Evolutionary conservation across 164 flowering plant genomes (phyloP), one percentile per base, ranked within the genome.

Genomic region (Aristolochia californica): DNA sequence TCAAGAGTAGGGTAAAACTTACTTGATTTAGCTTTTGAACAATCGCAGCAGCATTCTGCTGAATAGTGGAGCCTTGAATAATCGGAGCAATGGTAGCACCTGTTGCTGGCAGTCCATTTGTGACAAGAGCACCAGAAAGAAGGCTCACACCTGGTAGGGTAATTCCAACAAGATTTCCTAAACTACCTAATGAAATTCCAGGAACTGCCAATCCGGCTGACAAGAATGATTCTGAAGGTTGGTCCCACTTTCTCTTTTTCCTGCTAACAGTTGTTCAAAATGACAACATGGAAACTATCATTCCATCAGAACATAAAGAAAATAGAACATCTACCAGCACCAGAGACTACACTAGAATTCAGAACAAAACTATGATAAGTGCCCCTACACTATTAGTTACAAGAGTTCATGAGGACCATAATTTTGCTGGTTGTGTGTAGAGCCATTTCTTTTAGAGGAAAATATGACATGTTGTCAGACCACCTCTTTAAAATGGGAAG

Each of bases 241-340:
- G 93, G 74, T 94, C 97, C 99, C 99, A 94, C 72, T 86, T 94
- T 67, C 97, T 84, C 82, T 79, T 90, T 71, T 68, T 94, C 63
- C 99, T 94, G 75, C 55, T 62, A 40, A 54, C 17, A 64, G 53
- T 51, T 47, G 2, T 17, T 47, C 50, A 47, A 47, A 47, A 8
- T 47, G 22, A 47, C 50, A 47, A 47, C 12, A 20, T 17, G 18
- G 1, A 47, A 17, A 47, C 22, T 34, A 34, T 34, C 40, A 34
- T 34, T 4, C 40, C 7, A 16, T 47, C 48, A 47, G 0, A 13
- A 47, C 3, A 4, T 8, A 47, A 20, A 47, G 5, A 13, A 5
- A 2, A 20, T 47, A 17, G 18, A 17, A 17, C 20, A 17, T 47
- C 50, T 17, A 4, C 5, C 50, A 47, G 22, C 5, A 47, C 5